Base-by-base conservation (phyloP, 1,284 basidiomycete genomes). In the Fistulinella cinereoalba region DNA sequence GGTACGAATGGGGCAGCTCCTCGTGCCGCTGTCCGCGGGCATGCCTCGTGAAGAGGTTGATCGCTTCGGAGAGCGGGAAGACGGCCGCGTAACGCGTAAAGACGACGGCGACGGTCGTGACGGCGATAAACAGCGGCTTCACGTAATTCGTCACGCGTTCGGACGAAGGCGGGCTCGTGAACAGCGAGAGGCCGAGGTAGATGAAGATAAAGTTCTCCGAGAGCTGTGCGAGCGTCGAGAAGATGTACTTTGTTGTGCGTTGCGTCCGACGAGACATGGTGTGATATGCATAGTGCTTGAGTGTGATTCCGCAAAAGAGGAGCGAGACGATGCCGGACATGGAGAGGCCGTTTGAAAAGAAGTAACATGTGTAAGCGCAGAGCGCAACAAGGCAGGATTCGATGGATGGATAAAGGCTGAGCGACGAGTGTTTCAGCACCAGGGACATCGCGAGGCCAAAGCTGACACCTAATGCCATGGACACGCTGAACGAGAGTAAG, bases 121-220 rank as follows among this genome's bases (percentile, higher is more conserved):
- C 87, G 44, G 85, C 74, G 66, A 99, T 97, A 72, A 99, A 97
- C 8, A 99, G 71, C 0, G 96, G 96, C 68, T 97, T 98, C 71
- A 98, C 91, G 56, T 97, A 88, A 64, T 83, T 79, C 70, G 85
- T 81, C 21, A 80, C 88, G 54, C 76, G 88, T 71, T 80, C 91
- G 55, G 66, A 72, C 1, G 79, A 76, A 1, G 87, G 85, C 3
- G 85, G 76, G 46, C 77, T 81, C 7, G 96, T 99, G 76, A 99
- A 99, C 15, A 99, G 79, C 37, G 91, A 91, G 55, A 99, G 79
- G 19, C 97, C 97, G 53, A 99, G 88, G 69, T 99, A 99, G 64
- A 99, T 95, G 74, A 99, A 99, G 70, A 99, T 98, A 66, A 99
- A 99, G 69, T 99, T 99, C 72, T 99, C 97, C 21, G 92, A 93